Base-by-base conservation (phyloP, 306 rosid genomes). In the Medicago ruthenica region DNA sequence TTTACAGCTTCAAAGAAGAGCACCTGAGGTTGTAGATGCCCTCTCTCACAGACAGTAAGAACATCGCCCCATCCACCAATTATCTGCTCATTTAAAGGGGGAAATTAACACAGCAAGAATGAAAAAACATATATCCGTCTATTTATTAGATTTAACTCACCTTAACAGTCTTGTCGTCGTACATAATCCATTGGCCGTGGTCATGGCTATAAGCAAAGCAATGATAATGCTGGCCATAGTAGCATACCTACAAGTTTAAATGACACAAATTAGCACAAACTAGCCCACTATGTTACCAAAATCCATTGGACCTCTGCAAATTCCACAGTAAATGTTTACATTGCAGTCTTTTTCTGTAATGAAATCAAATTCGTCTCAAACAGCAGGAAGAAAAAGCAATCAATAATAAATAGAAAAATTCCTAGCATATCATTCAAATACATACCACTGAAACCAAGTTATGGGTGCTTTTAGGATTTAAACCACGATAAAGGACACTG, bases 391-490 rank as follows among this genome's bases (percentile, higher is more conserved):
- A 63, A 71, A 39, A 71, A 15, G 34, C n/a, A 65, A 27, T 15
- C 5, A 59, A 62, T 31, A 58, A 40, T 62, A 50, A 8, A 34
- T 13, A 67, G 15, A 80, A 68, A 45, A 40, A 73, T 77, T 71
- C 45, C 75, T 21, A 39, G 20, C 42, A 39, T 16, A 51, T 41
- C 45, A 54, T 34, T 62, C 42, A 54, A 73, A 27, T 66, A 78
- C 91, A 74, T 96, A 96, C 99, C 99, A 96, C 96, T 45, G 98
- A 96, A 74, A 96, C 98, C 91, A 96, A 89, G 87, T 76, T 83
- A 79, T 89, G 92, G 12, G 62, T 73, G 68, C 70, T 88, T 86
- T 86, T 89, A 45, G 90, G 92, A 77, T 91, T 91, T 74, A 92
- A 80, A 74, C 97, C 99, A 34, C 97, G 91, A 83, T 92, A 96